Evolutionary conservation across 352 stramenopile genomes (phyloP).

Genomic region (Aphanomyces stellatus): DNA sequence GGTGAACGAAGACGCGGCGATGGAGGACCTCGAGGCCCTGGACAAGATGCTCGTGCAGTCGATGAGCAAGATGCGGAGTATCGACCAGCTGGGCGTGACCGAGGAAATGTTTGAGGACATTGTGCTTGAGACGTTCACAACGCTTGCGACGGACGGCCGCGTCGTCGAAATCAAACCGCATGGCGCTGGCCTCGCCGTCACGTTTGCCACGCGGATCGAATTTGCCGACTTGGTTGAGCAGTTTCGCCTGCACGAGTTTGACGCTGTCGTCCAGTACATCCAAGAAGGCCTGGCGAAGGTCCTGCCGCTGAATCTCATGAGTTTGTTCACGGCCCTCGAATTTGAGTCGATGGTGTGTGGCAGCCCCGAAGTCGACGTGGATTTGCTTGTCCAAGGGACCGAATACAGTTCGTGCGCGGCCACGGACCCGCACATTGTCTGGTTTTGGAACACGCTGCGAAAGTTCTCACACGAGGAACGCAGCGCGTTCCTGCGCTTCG

Average conservation of each 20-base stretch:
- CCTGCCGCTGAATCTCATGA: constrained; percentile 55
- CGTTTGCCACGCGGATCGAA: constrained; percentile 63
- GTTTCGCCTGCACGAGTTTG: constrained; percentile 72
- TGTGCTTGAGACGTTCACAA: constrained; percentile 88
- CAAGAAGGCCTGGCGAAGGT: constrained; percentile 57
- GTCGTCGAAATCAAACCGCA: constrained; percentile 59
- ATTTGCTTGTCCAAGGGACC: constrained; percentile 67
- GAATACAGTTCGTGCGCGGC: constrained; percentile 79
- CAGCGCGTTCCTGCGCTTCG: constrained; percentile 84
- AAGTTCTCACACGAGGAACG: constrained; percentile 77
- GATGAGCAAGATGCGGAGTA: constrained; percentile 78
- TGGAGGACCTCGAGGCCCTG: constrained; percentile 77
- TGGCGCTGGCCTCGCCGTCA: constrained; percentile 60
- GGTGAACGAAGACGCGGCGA: constrained; percentile 48
- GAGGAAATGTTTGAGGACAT: constrained; percentile 86
- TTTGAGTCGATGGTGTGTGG: constrained; percentile 82
- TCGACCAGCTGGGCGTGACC: constrained; percentile 62
- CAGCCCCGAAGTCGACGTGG: constrained; percentile 68
- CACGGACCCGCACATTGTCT: constrained; percentile 69
- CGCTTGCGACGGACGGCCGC: constrained; percentile 73
- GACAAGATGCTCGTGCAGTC: constrained; percentile 85
- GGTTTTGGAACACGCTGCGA: constrained; percentile 79
- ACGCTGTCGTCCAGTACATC: constrained; percentile 33
- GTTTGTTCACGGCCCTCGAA: constrained; percentile 74
- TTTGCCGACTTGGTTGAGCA: constrained; percentile 75